Conservation (phyloP, 257 asterid species). For the Mentha longifolia region DNA sequence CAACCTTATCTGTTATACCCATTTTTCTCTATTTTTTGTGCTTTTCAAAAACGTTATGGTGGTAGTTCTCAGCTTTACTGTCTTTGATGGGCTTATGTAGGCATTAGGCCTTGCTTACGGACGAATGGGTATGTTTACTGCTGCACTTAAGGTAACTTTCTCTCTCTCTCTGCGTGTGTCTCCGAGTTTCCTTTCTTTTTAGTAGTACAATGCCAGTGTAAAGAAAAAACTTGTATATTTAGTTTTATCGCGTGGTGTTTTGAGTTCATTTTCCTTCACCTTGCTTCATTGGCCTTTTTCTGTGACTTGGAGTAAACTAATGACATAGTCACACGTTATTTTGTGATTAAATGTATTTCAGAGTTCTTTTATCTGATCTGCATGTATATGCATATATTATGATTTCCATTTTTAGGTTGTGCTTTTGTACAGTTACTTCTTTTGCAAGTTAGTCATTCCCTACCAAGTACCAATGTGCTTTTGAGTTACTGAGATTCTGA, state of each 20-base stretch:
- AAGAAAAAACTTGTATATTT: conserved; percentile 13
- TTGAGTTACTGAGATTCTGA: background rate
- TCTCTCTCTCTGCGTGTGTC: conserved; percentile 2
- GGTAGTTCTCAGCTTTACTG: conserved; percentile 18
- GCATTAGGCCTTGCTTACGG: conserved; percentile 92
- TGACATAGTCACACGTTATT: background rate
- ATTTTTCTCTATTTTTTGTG: conserved; percentile 7
- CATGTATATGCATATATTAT: conserved; percentile 22
- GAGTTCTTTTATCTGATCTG: conserved; percentile 18
- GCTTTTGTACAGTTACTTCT: conserved; percentile 1
- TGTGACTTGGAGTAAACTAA: background rate
- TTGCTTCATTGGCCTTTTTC: background rate
- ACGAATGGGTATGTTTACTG: conserved; percentile 95
- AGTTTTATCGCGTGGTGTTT: background rate
- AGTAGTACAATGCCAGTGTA: background rate
- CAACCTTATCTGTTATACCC: conserved; percentile 8
- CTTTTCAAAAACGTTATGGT: conserved; percentile 12
- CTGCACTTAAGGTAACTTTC: conserved; percentile 83
- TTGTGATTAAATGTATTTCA: background rate
- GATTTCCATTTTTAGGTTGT: background rate
- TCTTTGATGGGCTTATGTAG: conserved; percentile 48
- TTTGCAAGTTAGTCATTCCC: conserved; percentile 19
- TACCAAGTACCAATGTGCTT: background rate
- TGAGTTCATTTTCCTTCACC: background rate
- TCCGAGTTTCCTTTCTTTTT: background rate